Base-by-base conservation (phyloP, 2,329 filamentous ascomycete genomes). In the Ophiosphaerella korrae region DNA sequence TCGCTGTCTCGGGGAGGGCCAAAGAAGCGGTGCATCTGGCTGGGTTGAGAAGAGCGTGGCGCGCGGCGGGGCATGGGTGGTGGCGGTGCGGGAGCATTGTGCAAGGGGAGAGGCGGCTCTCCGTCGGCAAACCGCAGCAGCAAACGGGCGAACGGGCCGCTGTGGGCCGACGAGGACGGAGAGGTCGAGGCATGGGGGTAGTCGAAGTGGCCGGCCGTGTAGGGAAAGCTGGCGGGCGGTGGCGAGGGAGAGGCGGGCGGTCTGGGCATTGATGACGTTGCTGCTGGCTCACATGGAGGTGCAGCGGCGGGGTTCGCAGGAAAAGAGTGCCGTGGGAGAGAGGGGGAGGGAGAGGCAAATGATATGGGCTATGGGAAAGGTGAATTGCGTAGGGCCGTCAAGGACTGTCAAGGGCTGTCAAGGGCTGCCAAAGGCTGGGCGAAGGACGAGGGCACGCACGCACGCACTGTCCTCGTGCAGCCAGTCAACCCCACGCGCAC, bases 151-250 rank as follows among this genome's bases (percentile, higher is more conserved):
- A 50, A 32, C 1, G 48, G 29, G 32, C 34, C 38, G 3, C 50
- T 34, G 13, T 23, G 36, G 8, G 42, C 38, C 14, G 55, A 21
- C 11, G 43, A 45, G 7, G 49, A 60, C 7, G 62, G 53, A 5
- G 70, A 67, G 6, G 64, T 51, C n/a, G 67, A 71, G 36, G 77
- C 77, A 38, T 76, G 74, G 18, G 78, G 77, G 45, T 74, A 73
- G 64, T 80, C 78, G 63, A 78, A 78, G 59, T 67, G 69, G 53
- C 74, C 75, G 32, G 68, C 68, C 32, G 69, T 69, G 60, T 68
- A 72, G 47, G 68, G 52, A 45, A 67, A 68, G 42, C 50, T 51
- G n/a, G 62, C 45, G 26, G 66, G 58, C 21, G 63, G 64, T 35
- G 68, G 62, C 24, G 68, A 63, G 33, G 65, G 58, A 21, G 69